Evolutionary conservation across 2,329 filamentous ascomycete species (phyloP).

Genomic region (Cladophialophora yegresii): DNA sequence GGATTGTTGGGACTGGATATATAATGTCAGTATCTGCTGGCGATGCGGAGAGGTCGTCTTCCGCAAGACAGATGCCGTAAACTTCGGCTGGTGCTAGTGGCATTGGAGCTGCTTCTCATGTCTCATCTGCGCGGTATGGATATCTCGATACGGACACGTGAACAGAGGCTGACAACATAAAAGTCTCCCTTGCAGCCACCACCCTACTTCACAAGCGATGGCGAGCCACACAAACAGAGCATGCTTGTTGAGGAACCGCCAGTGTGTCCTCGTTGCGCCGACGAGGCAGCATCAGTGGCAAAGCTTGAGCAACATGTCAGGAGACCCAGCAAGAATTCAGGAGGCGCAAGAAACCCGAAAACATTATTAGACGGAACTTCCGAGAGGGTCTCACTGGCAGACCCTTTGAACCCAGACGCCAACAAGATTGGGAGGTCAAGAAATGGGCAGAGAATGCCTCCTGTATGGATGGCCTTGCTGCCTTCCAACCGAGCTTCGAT

Average conservation of each 20-base stretch:
- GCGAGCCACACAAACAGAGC: slow-evolving; percentile 28
- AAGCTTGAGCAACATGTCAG: slow-evolving; percentile 34
- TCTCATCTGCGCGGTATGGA: slow-evolving; percentile 36
- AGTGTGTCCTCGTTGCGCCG: slow-evolving; percentile 30
- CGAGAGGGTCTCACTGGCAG: slow-evolving; percentile 20
- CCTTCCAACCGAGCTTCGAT: slow-evolving; percentile 14
- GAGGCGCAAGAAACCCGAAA: slow-evolving; percentile 3
- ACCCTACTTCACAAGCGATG: slow-evolving; percentile 25
- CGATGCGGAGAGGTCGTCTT: slow-evolving; percentile 35
- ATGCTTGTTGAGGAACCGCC: slow-evolving; percentile 31
- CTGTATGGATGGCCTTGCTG: slow-evolving; percentile 31
- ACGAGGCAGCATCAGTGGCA: slow-evolving; percentile 25
- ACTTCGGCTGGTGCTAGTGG: slow-evolving; percentile 41
- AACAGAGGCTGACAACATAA: not conserved
- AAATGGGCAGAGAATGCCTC: slow-evolving; percentile 10
- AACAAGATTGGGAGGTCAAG: slow-evolving; percentile 2
- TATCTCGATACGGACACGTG: too few relatives aligned
- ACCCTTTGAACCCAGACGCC: slow-evolving; percentile 21
- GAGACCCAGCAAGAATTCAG: slow-evolving; percentile 6
- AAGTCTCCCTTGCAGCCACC: slow-evolving; percentile 33
- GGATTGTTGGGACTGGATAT: slow-evolving; percentile 36
- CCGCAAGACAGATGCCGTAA: slow-evolving; percentile 36
- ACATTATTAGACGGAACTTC: slow-evolving; percentile 10
- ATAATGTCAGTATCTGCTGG: slow-evolving; percentile 38
- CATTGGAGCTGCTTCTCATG: slow-evolving; percentile 40